Conservation (phyloP, 1,284 basidiomycete species). For the Sporisorium scitamineum region DNA sequence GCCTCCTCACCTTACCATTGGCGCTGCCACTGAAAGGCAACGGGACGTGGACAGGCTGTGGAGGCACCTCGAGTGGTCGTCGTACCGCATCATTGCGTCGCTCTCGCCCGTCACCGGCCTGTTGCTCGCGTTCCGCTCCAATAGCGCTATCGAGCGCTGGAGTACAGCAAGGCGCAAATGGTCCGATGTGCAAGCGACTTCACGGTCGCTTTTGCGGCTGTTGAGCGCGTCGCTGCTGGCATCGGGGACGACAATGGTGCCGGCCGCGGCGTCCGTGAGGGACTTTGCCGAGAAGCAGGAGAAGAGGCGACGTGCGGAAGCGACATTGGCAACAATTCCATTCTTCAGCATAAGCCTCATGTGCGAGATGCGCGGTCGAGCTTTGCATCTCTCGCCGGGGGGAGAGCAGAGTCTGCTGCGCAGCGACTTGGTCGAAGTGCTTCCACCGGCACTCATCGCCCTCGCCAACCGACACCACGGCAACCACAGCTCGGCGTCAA, state of each 20-base stretch:
- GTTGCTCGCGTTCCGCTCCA: conserved; percentile 45
- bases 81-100: conserved; percentile 33
- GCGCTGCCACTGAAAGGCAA: not conserved
- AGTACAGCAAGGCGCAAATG: conserved; percentile 41
- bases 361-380: conserved; percentile 37
- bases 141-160: conserved; percentile 48
- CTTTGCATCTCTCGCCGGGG: conserved; percentile 12
- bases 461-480: conserved; percentile 6
- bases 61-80: conserved; percentile 43
- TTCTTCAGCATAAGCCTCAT: conserved; percentile 52
- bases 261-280: not conserved
- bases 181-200: conserved; percentile 37
- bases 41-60: conserved; percentile 16
- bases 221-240: conserved; percentile 24
- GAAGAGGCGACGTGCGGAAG: conserved; percentile 11
- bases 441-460: conserved; percentile 26
- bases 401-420: conserved; percentile 9
- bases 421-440: conserved; percentile 17
- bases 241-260: not conserved
- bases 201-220: conserved; percentile 33
- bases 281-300: conserved; percentile 18
- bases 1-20: not conserved
- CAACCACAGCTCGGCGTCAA: not conserved
- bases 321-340: conserved; percentile 19
- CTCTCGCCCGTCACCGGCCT: conserved; percentile 46